Conservation (phyloP, 2,329 filamentous ascomycete genomes). For the Neocatenulostroma microsporum region DNA sequence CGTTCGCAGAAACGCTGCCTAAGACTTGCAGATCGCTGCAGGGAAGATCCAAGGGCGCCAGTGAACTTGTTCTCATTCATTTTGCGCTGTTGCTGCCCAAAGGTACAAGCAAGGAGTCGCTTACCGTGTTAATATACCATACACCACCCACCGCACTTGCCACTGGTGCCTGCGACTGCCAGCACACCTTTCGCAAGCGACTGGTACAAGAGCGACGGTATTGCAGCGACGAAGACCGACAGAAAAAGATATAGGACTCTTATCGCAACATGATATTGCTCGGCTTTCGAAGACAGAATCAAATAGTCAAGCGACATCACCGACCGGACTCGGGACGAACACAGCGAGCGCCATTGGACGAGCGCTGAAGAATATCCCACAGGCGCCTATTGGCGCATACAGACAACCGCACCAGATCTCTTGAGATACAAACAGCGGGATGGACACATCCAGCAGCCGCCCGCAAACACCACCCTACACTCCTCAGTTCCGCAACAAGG, state of each 20-base stretch:
- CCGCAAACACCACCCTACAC: conserved; percentile 27
- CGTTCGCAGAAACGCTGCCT: conserved; percentile 8
- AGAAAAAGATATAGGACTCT: too few relatives aligned
- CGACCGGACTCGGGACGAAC: conserved; percentile 16
- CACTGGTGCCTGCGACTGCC: too few relatives aligned
- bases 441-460: conserved; percentile 3
- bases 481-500: conserved; percentile 17
- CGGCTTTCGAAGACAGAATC: conserved; percentile 19
- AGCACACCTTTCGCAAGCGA: conserved; percentile 1
- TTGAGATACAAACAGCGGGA: conserved; percentile 13
- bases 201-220: too few relatives aligned
- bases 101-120: conserved; percentile 2
- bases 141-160: too few relatives aligned
- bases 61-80: background rate
- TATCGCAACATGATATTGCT: conserved; percentile 24
- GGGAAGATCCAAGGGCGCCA: background rate
- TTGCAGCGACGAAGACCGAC: too few relatives aligned
- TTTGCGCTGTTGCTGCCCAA: conserved; percentile 5
- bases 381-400: background rate
- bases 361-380: conserved; percentile 16
- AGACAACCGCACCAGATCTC: conserved; percentile 5
- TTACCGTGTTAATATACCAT: background rate
- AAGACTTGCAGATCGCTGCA: conserved; percentile 3
- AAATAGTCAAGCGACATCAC: conserved; percentile 26
- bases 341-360: conserved; percentile 13